Base-by-base conservation (phyloP, 2,329 filamentous ascomycete genomes). In the Raffaelea albimanens region DNA sequence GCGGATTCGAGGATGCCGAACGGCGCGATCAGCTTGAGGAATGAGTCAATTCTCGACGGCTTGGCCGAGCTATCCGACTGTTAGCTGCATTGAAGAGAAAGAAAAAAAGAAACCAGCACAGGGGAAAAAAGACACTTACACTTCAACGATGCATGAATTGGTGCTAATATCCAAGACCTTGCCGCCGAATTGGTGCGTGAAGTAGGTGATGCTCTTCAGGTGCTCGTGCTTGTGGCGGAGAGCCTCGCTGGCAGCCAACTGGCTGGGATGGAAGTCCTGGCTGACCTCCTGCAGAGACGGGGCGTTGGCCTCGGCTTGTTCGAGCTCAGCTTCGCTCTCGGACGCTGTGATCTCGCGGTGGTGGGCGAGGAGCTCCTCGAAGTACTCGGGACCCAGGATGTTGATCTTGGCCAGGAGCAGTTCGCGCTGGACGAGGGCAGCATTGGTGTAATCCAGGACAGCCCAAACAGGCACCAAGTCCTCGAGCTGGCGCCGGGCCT, bases 391-490 rank as follows among this genome's bases (percentile, higher is more conserved):
- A 1, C 93, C 93, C 34, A 98, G 78, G 52, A 95, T 95, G 66
- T 91, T 95, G 68, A 98, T 80, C 75, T 98, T 98, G 59, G 93
- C 91, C 34, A 98, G 80, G 9, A 98, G 78, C 25, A 98, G 76
- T 68, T 98, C 93, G 53, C 93, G 84, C 77, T 98, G 93, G 19
- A 98, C 93, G 21, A 98, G 80, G 3, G 93, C 87, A 5, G 93
- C 83, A 52, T 82, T 78, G 50, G 90, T 97, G 70, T 98, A 98
- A 69, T 98, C 93, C 49, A 98, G 73, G 31, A 98, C 93, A 46
- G 93, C 93, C 93, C 93, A 98, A 50, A 98, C 93, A 21, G 93
- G 93, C 21, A 98, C 93, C 44, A 98, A 73, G 61, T 98, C 93
- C 69, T 98, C 93, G 48, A 98, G 74, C 70, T 98, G 93, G 54